Evolutionary conservation across 768 basidiomycete genomes (phyloP).

Genomic region (Auricularia cornea): DNA sequence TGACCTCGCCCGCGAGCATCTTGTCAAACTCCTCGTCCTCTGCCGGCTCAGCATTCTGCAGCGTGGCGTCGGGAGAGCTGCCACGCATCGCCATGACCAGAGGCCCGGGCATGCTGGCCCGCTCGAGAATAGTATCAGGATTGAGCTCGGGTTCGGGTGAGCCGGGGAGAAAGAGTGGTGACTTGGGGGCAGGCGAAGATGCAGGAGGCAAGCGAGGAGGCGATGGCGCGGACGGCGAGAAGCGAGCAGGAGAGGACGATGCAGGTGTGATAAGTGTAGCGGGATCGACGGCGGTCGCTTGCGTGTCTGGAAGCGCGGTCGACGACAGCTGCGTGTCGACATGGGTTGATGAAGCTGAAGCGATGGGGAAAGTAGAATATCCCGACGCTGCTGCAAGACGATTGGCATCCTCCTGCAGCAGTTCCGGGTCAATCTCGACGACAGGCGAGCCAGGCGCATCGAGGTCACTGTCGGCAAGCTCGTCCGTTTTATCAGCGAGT

Average conservation of each 20-base stretch:
- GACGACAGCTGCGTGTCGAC: too few species aligned
- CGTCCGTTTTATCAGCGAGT: neutral
- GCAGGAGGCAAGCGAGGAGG: slow-evolving; percentile 20
- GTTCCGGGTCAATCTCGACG: neutral
- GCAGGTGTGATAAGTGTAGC: neutral
- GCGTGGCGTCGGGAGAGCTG: too few species aligned
- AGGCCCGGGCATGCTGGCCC: too few species aligned
- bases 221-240: slow-evolving; percentile 19
- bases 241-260: slow-evolving; percentile 31
- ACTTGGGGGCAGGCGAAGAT: too few species aligned
- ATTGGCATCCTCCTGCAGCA: neutral
- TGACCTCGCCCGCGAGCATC: slow-evolving; percentile 61
- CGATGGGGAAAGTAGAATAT: slow-evolving; percentile 5
- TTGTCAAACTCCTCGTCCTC: slow-evolving; percentile 56
- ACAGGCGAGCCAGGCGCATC: neutral
- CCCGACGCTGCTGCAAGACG: slow-evolving; percentile 2
- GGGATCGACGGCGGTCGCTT: neutral
- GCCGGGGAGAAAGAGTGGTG: too few species aligned
- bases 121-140: too few species aligned
- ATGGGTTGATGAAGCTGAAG: slow-evolving; percentile 4
- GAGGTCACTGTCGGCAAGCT: too few species aligned
- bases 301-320: neutral
- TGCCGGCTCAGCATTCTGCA: too few species aligned
- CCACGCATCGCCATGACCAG: too few species aligned
- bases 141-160: too few species aligned